phyloP scores from a whole-genome alignment of 2,329 filamentous ascomycete species.

The Aspergillus sp. region DNA sequence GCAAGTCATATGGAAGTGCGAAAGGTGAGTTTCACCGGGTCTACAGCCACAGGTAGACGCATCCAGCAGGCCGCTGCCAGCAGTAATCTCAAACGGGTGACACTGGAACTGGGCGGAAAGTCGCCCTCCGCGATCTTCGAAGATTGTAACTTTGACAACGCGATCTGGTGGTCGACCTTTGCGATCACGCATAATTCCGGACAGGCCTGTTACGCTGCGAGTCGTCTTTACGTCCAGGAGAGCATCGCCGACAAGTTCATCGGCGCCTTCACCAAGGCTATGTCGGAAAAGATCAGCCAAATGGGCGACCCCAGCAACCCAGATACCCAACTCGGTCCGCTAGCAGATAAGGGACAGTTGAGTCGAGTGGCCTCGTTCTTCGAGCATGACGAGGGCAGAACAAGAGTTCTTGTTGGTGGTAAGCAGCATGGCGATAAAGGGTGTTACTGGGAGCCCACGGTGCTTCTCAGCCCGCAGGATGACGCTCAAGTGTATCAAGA shows the following conservation, averaged over 20 bases:
- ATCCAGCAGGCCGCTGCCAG: conserved; percentile 29
- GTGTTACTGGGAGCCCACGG: conserved; percentile 4
- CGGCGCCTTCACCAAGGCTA: background rate
- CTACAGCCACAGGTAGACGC: conserved; percentile 26
- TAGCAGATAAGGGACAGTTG: background rate
- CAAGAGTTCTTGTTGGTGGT: background rate
- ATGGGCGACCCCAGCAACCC: background rate
- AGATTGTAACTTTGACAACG: conserved; percentile 34
- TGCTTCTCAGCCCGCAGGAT: background rate
- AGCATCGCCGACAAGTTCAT: conserved; percentile 12
- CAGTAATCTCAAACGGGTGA: conserved; percentile 36
- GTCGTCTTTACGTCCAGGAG: conserved; percentile 35
- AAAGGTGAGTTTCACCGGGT: conserved; percentile 38
- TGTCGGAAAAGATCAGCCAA: background rate
- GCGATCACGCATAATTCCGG: conserved; percentile 33
- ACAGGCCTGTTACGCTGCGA: conserved; percentile 33
- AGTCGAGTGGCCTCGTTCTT: background rate
- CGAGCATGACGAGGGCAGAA: background rate
- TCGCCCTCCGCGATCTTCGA: conserved; percentile 34
- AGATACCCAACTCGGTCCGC: background rate
- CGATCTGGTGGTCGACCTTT: conserved; percentile 26
- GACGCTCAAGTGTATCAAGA: background rate
- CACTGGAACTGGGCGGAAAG: conserved; percentile 38
- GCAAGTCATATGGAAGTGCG: conserved; percentile 29
- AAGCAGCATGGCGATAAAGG: background rate